These are phyloP conservation scores for Aristolochia contorta DNA, from an alignment of 164 flowering plant genomes.

Conservation along the genomic window DNA sequence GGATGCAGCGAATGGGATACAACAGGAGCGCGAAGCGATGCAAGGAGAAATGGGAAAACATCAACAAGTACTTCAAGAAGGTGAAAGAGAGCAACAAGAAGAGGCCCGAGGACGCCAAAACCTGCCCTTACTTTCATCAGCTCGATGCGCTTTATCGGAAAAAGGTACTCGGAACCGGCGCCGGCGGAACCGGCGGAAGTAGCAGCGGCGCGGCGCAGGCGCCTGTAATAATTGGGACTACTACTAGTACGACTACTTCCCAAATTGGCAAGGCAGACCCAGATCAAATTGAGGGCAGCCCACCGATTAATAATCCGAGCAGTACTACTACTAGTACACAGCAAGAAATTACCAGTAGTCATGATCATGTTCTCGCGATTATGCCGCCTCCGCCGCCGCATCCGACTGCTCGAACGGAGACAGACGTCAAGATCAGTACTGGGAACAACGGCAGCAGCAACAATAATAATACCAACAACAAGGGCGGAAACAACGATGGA, in stretches of 20 bases:
- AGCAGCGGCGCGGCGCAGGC: neutral
- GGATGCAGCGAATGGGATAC: conserved; percentile 47
- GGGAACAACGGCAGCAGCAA: conserved; percentile 13
- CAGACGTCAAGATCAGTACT: conserved; percentile 19
- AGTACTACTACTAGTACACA: no score
- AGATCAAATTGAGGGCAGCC: neutral
- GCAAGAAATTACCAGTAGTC: neutral
- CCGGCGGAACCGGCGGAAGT: conserved; percentile 6
- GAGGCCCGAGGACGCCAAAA: conserved; percentile 59
- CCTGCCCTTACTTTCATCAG: conserved; percentile 53
- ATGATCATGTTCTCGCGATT: conserved; percentile 7
- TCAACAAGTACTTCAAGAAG: conserved; percentile 65
- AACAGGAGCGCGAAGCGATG: conserved; percentile 54
- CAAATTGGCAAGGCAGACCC: conserved; percentile 3
- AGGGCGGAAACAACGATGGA: neutral
- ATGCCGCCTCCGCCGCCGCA: conserved; percentile 13
- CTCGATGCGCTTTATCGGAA: conserved; percentile 38
- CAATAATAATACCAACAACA: neutral
- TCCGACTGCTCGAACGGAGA: conserved; percentile 1
- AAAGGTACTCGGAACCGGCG: conserved; percentile 19
- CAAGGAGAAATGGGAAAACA: conserved; percentile 79
- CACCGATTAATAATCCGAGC: neutral
- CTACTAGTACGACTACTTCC: neutral
- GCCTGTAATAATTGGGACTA: no score
- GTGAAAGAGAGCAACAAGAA: conserved; percentile 69